A percentile compares a stretch with the other conserved stretches of the same genome.
These are phyloP conservation scores for Byssothecium circinans DNA, from an alignment of 2,329 filamentous ascomycete species.

Conservation along the genomic window DNA sequence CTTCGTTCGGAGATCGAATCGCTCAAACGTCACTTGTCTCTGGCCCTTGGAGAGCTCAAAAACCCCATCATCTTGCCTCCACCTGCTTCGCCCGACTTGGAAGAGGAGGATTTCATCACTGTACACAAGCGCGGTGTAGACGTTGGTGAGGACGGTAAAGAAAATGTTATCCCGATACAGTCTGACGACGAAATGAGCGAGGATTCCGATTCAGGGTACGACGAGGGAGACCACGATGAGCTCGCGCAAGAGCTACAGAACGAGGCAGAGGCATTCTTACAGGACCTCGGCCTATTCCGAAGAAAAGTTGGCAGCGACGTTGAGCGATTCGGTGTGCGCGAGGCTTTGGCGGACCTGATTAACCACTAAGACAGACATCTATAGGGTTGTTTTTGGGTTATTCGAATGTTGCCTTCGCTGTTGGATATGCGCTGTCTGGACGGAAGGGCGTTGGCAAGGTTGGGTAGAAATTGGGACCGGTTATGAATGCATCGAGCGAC, in stretches of 20 bases:
- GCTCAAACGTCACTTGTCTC: conserved; percentile 79
- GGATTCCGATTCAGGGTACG: conserved; percentile 55
- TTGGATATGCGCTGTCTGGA: not conserved
- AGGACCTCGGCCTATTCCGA: conserved; percentile 77
- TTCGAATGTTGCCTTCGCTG: not conserved
- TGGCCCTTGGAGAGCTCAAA: conserved; percentile 82
- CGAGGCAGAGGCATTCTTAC: conserved; percentile 81
- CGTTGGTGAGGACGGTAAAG: conserved; percentile 24
- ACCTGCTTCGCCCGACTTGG: conserved; percentile 35
- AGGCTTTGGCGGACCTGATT: conserved; percentile 25
- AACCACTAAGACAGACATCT: conserved; percentile 6
- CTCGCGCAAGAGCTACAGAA: conserved; percentile 70
- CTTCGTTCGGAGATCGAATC: conserved; percentile 75
- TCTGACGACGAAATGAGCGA: conserved; percentile 43
- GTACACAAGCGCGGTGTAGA: conserved; percentile 16
- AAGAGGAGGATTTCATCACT: conserved; percentile 32
- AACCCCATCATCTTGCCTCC: conserved; percentile 76
- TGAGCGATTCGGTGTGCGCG: conserved; percentile 56
- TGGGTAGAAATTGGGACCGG: conserved; percentile 7
- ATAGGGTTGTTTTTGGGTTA: not conserved
- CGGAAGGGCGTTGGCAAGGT: not conserved
- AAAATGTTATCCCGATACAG: conserved; percentile 21
- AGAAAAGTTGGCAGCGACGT: conserved; percentile 85
- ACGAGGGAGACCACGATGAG: conserved; percentile 60
- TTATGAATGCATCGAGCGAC: conserved; percentile 37